These are phyloP conservation scores for Colletotrichum liriopes DNA, from an alignment of 2,329 filamentous ascomycete genomes.

Conservation along the genomic window DNA sequence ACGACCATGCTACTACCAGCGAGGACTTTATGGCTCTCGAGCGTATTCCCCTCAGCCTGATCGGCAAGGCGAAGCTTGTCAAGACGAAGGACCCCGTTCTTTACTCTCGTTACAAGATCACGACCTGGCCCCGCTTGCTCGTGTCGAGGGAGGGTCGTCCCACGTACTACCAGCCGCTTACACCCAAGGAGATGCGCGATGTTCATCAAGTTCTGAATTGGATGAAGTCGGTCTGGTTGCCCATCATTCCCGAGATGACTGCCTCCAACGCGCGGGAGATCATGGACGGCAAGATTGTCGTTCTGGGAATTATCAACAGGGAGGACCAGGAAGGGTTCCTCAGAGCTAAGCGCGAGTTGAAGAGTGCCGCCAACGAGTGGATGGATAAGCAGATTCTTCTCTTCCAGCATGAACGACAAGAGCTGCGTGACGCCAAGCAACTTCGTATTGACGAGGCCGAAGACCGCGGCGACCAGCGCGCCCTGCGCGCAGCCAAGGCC, in stretches of 20 bases:
- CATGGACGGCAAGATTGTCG: constrained; percentile 96
- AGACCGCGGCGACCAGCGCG: constrained; percentile 91
- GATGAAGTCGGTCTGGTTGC: constrained; percentile 98
- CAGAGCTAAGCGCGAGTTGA: constrained; percentile 87
- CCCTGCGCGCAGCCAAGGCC: constrained; percentile 87
- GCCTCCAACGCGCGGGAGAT: constrained; percentile 93
- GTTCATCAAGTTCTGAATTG: constrained; percentile 83
- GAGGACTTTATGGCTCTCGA: constrained; percentile 95
- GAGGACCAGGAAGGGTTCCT: constrained; percentile 85
- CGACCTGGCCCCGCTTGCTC: constrained; percentile 94
- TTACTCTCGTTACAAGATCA: constrained; percentile 90
- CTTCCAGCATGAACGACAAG: constrained; percentile 94
- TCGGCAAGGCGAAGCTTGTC: constrained; percentile 92
- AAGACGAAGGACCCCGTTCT: constrained; percentile 88
- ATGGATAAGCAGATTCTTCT: constrained; percentile 95
- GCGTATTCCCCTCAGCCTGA: constrained; percentile 86
- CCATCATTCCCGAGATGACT: constrained; percentile 94
- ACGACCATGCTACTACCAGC: constrained; percentile 92
- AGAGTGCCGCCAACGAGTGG: constrained; percentile 96
- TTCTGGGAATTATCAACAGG: constrained; percentile 88
- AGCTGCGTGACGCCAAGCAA: constrained; percentile 94
- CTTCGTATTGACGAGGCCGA: constrained; percentile 96
- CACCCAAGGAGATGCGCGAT: constrained; percentile 94
- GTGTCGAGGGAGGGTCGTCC: constrained; percentile 91
- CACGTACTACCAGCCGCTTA: constrained; percentile 89